Evolutionary conservation across 306 rosid species (phyloP).

Genomic region (Vigna radiata): DNA sequence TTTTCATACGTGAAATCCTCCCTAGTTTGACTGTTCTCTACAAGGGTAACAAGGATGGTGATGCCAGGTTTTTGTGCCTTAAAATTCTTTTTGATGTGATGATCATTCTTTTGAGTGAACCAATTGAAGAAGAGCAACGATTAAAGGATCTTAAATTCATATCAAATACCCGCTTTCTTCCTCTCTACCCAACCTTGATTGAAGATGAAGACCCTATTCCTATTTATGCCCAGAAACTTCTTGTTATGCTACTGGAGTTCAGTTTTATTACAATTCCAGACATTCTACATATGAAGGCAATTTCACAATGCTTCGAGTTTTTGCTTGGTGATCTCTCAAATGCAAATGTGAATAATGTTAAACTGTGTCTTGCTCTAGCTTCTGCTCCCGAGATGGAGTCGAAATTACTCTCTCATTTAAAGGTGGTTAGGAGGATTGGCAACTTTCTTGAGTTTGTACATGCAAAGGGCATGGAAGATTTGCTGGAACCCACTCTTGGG

Average conservation of each 20-base stretch:
- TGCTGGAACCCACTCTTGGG: constrained; percentile 89
- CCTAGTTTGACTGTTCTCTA: constrained; percentile 93
- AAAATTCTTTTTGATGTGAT: constrained; percentile 84
- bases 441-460: constrained; percentile 81
- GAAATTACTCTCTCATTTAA: constrained; percentile 88
- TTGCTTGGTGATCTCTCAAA: constrained; percentile 93
- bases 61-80: constrained; percentile 96
- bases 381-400: constrained; percentile 97
- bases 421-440: constrained; percentile 91
- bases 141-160: constrained; percentile 70
- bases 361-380: constrained; percentile 87
- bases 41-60: constrained; percentile 94
- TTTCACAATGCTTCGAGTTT: constrained; percentile 97
- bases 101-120: constrained; percentile 80
- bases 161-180: constrained; percentile 79
- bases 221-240: constrained; percentile 93
- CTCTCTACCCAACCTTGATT: constrained; percentile 89
- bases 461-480: constrained; percentile 94
- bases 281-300: constrained; percentile 83
- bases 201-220: constrained; percentile 98
- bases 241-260: constrained; percentile 92
- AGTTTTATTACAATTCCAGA: constrained; percentile 76
- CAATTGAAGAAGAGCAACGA: constrained; percentile 72
- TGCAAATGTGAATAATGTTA: constrained; percentile 84
- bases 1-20: constrained; percentile 79